Evolutionary conservation across 2,329 filamentous ascomycete genomes (phyloP).

Genomic region (Aspergillus caelatus): DNA sequence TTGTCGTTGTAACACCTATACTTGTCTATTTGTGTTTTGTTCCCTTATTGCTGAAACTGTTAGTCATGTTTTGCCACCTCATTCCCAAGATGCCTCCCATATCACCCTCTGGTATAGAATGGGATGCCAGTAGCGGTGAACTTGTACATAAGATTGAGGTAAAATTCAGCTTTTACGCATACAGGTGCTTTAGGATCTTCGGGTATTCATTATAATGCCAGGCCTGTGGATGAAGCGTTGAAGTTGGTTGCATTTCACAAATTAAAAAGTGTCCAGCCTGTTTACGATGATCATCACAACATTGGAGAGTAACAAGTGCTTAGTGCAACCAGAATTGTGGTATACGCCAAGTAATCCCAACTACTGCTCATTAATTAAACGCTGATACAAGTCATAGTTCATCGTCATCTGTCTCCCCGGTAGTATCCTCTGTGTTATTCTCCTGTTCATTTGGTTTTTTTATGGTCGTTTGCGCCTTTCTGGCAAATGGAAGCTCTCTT

Average conservation of each 20-base stretch:
- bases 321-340: not conserved
- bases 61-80: conserved; percentile 26
- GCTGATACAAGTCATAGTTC: conserved; percentile 33
- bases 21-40: conserved; percentile 23
- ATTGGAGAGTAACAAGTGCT: not conserved
- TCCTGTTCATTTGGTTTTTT: conserved; percentile 9
- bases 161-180: conserved; percentile 27
- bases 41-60: conserved; percentile 8
- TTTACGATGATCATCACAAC: not conserved
- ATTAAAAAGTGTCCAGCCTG: not conserved
- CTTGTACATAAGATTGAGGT: conserved; percentile 42
- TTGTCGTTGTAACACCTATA: conserved; percentile 40
- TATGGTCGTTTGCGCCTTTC: conserved; percentile 18
- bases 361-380: not conserved
- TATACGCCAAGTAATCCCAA: not conserved
- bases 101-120: conserved; percentile 25
- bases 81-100: conserved; percentile 25
- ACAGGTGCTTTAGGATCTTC: not conserved
- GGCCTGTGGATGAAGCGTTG: not conserved
- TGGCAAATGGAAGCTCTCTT: conserved; percentile 46
- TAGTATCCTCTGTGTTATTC: conserved; percentile 28
- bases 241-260: not conserved
- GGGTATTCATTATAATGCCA: no score
- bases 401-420: conserved; percentile 46
- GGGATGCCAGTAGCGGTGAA: conserved; percentile 30